Evolutionary conservation across 257 asterid genomes (phyloP).

Genomic region (Penstemon davidsonii): DNA sequence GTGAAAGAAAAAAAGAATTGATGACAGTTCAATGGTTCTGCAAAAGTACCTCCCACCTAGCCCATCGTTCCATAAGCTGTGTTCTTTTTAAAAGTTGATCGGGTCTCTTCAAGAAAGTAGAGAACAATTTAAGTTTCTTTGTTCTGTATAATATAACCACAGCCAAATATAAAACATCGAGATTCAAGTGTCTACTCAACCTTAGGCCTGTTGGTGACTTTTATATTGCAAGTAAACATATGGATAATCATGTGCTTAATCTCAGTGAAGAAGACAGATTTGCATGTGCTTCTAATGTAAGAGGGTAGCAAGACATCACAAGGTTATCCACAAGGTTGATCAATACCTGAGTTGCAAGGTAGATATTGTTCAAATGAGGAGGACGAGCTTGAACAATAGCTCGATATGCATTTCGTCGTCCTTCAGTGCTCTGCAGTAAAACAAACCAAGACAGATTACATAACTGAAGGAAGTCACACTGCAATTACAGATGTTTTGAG

Average conservation of each 20-base stretch:
- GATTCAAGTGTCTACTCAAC: conserved; percentile 19
- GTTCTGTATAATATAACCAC: conserved; percentile 17
- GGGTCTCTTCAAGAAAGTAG: conserved; percentile 75
- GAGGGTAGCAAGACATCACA: conserved; percentile 30
- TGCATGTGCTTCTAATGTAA: conserved; percentile 21
- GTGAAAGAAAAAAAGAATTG: conserved; percentile 24
- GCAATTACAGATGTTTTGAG: conserved; percentile 25
- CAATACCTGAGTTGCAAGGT: conserved; percentile 95
- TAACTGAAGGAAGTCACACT: conserved; percentile 25
- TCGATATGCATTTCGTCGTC: conserved; percentile 82
- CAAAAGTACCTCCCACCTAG: conserved; percentile 93
- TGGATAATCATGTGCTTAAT: conserved; percentile 22
- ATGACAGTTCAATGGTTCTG: conserved; percentile 29
- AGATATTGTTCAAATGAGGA: conserved; percentile 88
- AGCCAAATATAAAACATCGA: conserved; percentile 22
- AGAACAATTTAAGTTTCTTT: conserved; percentile 25
- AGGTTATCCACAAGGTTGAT: conserved; percentile 28
- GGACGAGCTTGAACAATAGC: conserved; percentile 98
- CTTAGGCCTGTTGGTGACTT: conserved; percentile 19
- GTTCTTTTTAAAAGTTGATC: conserved; percentile 91
- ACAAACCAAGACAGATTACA: conserved; percentile 25
- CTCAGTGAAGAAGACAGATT: conserved; percentile 23
- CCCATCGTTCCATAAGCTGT: conserved; percentile 99
- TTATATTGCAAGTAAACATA: conserved; percentile 14
- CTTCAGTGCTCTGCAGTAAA: conserved; percentile 66